Conservation (phyloP, 1,139 yeast genomes). For the Zygosaccharomyces pseudobailii region DNA sequence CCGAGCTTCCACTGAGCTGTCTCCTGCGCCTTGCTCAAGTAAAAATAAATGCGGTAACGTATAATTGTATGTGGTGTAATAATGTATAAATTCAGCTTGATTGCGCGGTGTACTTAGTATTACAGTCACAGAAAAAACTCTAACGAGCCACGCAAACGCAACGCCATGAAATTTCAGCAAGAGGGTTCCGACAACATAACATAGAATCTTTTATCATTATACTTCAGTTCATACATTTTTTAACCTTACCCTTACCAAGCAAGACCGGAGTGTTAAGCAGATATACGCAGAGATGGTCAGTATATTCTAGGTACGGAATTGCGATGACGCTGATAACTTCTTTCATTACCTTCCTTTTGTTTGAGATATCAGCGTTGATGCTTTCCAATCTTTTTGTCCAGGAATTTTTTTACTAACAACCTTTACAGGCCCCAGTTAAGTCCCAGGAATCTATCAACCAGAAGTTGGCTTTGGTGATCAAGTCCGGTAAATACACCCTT, state of each 20-base stretch:
- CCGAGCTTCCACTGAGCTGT: neutral
- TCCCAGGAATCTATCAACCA: slow-evolving; percentile 95
- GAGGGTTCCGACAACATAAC: neutral
- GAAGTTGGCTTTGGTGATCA: slow-evolving; percentile 95
- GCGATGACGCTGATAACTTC: slow-evolving; percentile 3
- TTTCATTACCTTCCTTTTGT: neutral
- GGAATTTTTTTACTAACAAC: slow-evolving; percentile 9
- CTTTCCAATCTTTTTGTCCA: slow-evolving; percentile 1
- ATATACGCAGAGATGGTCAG: slow-evolving; percentile 95
- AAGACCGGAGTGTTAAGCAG: slow-evolving; percentile 84
- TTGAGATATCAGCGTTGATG: neutral
- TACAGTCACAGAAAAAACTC: neutral
- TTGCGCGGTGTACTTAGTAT: neutral
- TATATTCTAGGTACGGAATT: slow-evolving; percentile 36
- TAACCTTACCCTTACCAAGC: slow-evolving; percentile 3
- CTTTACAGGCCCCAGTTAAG: slow-evolving; percentile 80
- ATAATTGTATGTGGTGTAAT: neutral
- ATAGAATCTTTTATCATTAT: neutral
- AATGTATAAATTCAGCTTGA: neutral
- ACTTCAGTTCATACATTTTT: neutral
- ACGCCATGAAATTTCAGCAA: slow-evolving; percentile 1
- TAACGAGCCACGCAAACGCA: slow-evolving; percentile 1
- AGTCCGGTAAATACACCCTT: slow-evolving; percentile 99
- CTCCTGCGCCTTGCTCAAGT: neutral
- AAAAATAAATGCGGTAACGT: neutral